Evolutionary conservation across 805 yeast genomes (phyloP).

Genomic region (Monosporozyma servazzii): DNA sequence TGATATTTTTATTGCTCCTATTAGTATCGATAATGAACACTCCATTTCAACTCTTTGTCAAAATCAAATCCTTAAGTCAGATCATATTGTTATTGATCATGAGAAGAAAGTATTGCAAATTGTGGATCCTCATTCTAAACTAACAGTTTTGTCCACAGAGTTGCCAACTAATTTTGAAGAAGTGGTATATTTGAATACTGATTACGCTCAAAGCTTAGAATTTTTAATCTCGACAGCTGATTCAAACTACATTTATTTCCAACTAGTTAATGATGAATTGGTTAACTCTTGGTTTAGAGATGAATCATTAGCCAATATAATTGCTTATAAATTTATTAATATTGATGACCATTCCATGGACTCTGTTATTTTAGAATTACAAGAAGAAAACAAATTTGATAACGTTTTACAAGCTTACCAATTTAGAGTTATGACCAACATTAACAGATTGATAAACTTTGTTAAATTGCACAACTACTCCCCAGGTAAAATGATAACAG

Average conservation of each 20-base stretch:
- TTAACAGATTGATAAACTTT: slow-evolving; percentile 12
- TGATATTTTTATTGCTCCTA: background rate
- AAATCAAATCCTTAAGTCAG: background rate
- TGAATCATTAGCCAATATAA: slow-evolving; percentile 34
- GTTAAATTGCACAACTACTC: slow-evolving; percentile 13
- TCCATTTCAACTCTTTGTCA: background rate
- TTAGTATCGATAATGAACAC: background rate
- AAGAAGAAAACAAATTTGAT: slow-evolving; percentile 9
- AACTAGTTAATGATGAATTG: slow-evolving; percentile 17
- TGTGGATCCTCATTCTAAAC: slow-evolving; percentile 12
- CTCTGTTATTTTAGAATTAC: slow-evolving; percentile 14
- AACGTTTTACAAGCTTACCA: slow-evolving; percentile 20
- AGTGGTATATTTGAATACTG: slow-evolving; percentile 14
- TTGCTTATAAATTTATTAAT: slow-evolving; percentile 26
- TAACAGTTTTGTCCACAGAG: slow-evolving; percentile 10
- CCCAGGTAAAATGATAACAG: slow-evolving; percentile 17
- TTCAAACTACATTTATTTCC: slow-evolving; percentile 12
- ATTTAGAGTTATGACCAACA: slow-evolving; percentile 20
- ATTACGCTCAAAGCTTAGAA: slow-evolving; percentile 6
- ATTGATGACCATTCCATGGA: slow-evolving; percentile 12
- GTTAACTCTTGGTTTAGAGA: slow-evolving; percentile 35
- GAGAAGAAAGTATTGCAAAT: slow-evolving; percentile 8
- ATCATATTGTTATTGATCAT: slow-evolving; percentile 6
- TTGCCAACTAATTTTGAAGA: slow-evolving; percentile 11
- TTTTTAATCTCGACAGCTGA: slow-evolving; percentile 10